Percentiles rank a stretch among this genome's conserved stretches.
phyloP scores from a whole-genome alignment of 805 yeast genomes.

The Candida koratica region DNA sequence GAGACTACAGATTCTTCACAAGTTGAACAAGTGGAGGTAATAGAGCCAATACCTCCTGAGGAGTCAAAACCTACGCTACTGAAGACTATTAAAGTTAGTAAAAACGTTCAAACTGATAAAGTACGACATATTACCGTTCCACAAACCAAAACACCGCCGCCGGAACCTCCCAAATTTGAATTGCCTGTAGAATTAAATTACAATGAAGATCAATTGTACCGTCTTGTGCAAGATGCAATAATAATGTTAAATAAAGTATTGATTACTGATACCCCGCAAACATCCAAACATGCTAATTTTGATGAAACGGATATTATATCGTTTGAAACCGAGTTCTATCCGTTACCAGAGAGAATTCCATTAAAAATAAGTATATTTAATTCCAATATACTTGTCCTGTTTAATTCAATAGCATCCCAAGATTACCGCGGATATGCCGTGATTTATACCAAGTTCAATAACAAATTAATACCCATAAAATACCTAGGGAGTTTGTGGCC shows the following conservation, averaged over 20 bases:
- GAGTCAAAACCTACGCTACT: no score
- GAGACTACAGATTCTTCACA: no score
- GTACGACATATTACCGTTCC: background rate
- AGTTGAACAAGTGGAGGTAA: no score
- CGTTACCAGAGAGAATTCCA: constrained; percentile 6
- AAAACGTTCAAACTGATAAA: constrained; percentile 11
- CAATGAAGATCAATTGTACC: constrained; percentile 20
- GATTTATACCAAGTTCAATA: constrained; percentile 29
- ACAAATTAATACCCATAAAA: constrained; percentile 19
- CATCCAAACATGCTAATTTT: constrained; percentile 3
- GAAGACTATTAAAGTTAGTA: constrained; percentile 9
- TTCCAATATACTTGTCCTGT: constrained; percentile 5
- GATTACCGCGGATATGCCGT: constrained; percentile 25
- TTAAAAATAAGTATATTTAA: constrained; percentile 1
- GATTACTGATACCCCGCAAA: constrained; percentile 1
- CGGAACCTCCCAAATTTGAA: constrained; percentile 2
- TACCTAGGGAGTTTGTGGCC: constrained; percentile 39
- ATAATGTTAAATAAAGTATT: constrained; percentile 21
- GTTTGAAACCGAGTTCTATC: constrained; percentile 1
- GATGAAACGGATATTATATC: background rate
- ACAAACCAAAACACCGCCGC: constrained; percentile 3
- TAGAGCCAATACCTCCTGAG: no score
- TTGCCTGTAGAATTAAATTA: constrained; percentile 8
- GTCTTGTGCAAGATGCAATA: constrained; percentile 21
- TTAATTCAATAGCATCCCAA: background rate